These are phyloP conservation scores for Tolypocladium capitatum DNA, from an alignment of 2,329 filamentous ascomycete genomes.

Conservation along the genomic window DNA sequence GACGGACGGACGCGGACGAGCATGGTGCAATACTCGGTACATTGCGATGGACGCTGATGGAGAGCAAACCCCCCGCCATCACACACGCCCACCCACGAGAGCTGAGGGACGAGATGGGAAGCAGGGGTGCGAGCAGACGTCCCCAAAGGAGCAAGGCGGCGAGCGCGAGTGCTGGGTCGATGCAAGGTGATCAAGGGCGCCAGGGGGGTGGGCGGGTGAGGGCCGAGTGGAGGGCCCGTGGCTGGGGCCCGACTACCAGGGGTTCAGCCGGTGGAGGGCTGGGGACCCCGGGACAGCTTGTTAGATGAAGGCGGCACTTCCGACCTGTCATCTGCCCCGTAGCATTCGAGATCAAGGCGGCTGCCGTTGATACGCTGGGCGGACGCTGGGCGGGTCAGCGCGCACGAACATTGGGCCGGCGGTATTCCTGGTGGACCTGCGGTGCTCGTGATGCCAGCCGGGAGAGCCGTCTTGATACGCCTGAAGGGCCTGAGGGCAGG, in stretches of 20 bases:
- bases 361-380: background rate
- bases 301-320: background rate
- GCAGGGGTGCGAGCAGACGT: background rate
- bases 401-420: background rate
- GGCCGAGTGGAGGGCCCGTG: background rate
- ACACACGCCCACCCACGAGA: background rate
- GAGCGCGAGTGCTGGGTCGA: background rate
- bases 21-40: background rate
- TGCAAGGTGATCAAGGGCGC: constrained; percentile 3
- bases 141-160: background rate
- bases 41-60: constrained; percentile 1
- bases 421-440: background rate
- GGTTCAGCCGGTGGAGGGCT: constrained; percentile 1
- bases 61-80: background rate
- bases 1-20: background rate
- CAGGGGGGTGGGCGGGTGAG: constrained; percentile 1
- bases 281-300: background rate
- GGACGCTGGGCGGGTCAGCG: background rate
- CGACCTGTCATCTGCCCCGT: background rate
- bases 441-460: background rate
- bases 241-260: constrained; percentile 3
- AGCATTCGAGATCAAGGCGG: background rate
- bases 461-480: background rate
- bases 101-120: constrained; percentile 1
- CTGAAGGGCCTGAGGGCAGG: no score